Conservation (phyloP, 2,329 filamentous ascomycete species). For the Colletotrichum salicis region DNA sequence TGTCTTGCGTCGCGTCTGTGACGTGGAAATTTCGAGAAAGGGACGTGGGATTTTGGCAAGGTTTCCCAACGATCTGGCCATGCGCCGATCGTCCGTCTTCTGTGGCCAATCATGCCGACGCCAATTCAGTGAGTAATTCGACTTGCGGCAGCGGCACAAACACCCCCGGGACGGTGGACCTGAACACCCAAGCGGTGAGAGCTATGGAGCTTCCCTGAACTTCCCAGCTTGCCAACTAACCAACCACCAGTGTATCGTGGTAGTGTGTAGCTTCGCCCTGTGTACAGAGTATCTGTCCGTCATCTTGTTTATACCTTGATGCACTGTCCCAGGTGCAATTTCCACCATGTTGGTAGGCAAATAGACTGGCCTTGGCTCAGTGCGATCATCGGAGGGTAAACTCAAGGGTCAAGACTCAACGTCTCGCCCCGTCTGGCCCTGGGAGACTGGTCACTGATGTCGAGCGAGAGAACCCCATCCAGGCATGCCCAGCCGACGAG, state of each 20-base stretch:
- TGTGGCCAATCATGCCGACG: slow-evolving; percentile 20
- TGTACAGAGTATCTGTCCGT: background rate
- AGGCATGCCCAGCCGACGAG: slow-evolving; percentile 33
- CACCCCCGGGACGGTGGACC: slow-evolving; percentile 8
- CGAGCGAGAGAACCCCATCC: slow-evolving; percentile 19
- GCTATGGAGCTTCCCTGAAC: background rate
- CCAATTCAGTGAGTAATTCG: slow-evolving; percentile 28
- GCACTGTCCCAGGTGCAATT: background rate
- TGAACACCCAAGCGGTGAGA: slow-evolving; percentile 33
- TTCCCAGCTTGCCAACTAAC: background rate
- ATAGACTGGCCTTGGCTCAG: slow-evolving; percentile 8
- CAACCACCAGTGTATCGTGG: background rate
- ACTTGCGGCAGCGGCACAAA: slow-evolving; percentile 4
- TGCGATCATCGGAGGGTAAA: slow-evolving; percentile 1
- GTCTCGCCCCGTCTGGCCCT: background rate
- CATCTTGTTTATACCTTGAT: background rate
- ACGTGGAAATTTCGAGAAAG: background rate
- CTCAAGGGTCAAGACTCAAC: background rate
- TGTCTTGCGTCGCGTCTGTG: background rate
- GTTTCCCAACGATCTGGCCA: slow-evolving; percentile 35
- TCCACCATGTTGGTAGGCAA: background rate
- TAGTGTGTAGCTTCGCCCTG: background rate
- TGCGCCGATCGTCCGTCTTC: slow-evolving; percentile 19
- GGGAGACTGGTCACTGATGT: background rate
- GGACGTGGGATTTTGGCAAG: background rate